phyloP scores from a whole-genome alignment of 2,329 filamentous ascomycete species.

The Clarireedia monteithiana region DNA sequence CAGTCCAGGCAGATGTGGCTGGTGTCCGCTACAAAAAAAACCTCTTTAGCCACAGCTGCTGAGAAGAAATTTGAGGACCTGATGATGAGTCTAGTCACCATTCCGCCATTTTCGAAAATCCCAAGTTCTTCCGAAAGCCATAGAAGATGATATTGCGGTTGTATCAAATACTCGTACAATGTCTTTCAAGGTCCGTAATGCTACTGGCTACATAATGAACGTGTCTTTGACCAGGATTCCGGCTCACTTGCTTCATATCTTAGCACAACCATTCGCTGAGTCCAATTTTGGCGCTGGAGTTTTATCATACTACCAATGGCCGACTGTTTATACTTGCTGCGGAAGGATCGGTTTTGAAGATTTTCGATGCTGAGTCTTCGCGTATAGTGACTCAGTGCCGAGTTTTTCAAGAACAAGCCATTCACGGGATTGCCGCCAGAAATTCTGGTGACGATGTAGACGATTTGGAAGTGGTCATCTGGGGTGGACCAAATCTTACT shows the following conservation, averaged over 20 bases:
- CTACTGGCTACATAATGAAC: not conserved
- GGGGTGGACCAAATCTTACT: constrained; percentile 55
- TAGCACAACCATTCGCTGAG: constrained; percentile 29
- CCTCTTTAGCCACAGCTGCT: not conserved
- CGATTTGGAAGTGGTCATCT: constrained; percentile 45
- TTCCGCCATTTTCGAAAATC: not conserved
- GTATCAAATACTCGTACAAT: not conserved
- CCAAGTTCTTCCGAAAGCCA: not conserved
- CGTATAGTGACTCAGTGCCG: constrained; percentile 35
- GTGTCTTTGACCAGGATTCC: not conserved
- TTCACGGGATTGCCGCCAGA: constrained; percentile 61
- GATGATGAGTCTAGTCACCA: no score
- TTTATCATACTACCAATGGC: constrained; percentile 34
- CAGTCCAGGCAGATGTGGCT: no score
- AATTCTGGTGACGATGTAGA: constrained; percentile 12
- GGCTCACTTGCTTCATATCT: constrained; percentile 1
- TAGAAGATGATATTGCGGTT: not conserved
- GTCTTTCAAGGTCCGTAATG: constrained; percentile 8
- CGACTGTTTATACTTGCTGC: constrained; percentile 45
- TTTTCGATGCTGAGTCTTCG: constrained; percentile 36
- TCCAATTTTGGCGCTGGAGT: constrained; percentile 53
- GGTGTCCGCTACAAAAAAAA: not conserved
- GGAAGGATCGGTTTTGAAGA: constrained; percentile 50
- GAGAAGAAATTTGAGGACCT: no score
- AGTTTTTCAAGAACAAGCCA: constrained; percentile 59